Percentiles rank a stretch among this genome's conserved stretches.
Conservation (phyloP, 1,284 basidiomycete species). For the Bjerkandera adusta region DNA sequence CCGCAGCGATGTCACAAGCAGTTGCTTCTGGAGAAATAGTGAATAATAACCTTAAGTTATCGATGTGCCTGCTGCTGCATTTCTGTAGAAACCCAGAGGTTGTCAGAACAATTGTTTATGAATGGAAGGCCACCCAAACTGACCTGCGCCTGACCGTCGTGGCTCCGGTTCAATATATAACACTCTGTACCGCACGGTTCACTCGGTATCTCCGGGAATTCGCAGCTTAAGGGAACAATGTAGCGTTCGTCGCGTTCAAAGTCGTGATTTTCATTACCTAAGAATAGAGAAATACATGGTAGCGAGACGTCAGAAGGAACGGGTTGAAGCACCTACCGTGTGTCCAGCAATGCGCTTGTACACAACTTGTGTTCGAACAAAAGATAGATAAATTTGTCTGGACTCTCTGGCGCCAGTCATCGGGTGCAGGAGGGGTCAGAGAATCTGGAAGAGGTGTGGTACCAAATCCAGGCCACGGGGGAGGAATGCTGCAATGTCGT, state of each 20-base stretch:
- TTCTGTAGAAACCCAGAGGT: neutral
- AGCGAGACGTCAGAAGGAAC: neutral
- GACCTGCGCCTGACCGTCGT: too few relatives aligned
- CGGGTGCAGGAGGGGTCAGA: constrained; percentile 20
- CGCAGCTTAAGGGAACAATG: neutral
- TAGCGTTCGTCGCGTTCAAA: neutral
- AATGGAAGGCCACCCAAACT: neutral
- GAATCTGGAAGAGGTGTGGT: too few relatives aligned
- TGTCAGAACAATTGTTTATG: constrained; percentile 5
- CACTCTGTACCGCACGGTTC: neutral
- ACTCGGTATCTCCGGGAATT: too few relatives aligned
- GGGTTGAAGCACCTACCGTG: constrained; percentile 39
- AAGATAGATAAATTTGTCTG: constrained; percentile 40
- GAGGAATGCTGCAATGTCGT: too few relatives aligned
- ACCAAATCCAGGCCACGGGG: too few relatives aligned
- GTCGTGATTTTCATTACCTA: constrained; percentile 1
- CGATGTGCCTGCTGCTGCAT: constrained; percentile 19
- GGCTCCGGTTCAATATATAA: too few relatives aligned
- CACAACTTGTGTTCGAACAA: constrained; percentile 53
- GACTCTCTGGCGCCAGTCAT: constrained; percentile 30
- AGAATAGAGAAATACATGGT: neutral
- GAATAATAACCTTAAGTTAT: constrained; percentile 17
- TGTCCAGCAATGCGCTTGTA: constrained; percentile 46
- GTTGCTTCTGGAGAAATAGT: constrained; percentile 33
- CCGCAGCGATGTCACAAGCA: constrained; percentile 42